Evolutionary conservation across 1,139 yeast species (phyloP).

Genomic region (Hyphopichia khmerensis): DNA sequence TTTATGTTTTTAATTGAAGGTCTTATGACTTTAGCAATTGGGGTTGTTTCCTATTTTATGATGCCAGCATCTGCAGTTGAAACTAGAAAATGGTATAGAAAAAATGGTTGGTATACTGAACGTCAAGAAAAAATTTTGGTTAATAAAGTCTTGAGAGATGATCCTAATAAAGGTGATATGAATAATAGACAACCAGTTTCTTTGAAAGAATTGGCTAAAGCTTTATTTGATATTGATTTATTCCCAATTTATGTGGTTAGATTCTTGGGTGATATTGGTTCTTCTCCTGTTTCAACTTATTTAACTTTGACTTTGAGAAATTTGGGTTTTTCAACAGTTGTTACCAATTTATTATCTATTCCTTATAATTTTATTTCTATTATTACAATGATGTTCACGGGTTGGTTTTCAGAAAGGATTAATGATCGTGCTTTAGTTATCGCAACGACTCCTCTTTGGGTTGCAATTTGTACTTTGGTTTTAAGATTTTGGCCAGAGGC

Average conservation of each 20-base stretch:
- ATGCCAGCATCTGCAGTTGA: constrained; percentile 37
- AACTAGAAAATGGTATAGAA: constrained; percentile 24
- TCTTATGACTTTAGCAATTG: constrained; percentile 25
- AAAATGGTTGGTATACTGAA: constrained; percentile 38
- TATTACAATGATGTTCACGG: constrained; percentile 26
- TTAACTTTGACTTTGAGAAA: constrained; percentile 45
- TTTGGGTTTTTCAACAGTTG: constrained; percentile 51
- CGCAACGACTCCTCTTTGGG: constrained; percentile 18
- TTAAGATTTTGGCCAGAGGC: constrained; percentile 19
- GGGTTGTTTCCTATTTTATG: constrained; percentile 26
- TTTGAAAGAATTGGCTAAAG: constrained; percentile 16
- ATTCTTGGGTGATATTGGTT: constrained; percentile 39
- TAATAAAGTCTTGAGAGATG: constrained; percentile 29
- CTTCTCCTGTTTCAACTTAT: constrained; percentile 41
- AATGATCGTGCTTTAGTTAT: constrained; percentile 25
- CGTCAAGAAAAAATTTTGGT: constrained; percentile 33
- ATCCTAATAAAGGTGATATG: constrained; percentile 35
- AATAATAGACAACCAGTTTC: constrained; percentile 29
- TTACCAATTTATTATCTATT: constrained; percentile 46
- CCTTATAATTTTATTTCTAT: constrained; percentile 38
- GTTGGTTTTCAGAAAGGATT: constrained; percentile 28
- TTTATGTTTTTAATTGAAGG: constrained; percentile 40
- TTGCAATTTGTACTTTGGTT: constrained; percentile 13
- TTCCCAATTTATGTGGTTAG: constrained; percentile 54
- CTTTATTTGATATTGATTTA: constrained; percentile 43